These are phyloP conservation scores for Trichomonascaceae sp. DNA, from an alignment of 1,139 yeast species.

Conservation along the genomic window DNA sequence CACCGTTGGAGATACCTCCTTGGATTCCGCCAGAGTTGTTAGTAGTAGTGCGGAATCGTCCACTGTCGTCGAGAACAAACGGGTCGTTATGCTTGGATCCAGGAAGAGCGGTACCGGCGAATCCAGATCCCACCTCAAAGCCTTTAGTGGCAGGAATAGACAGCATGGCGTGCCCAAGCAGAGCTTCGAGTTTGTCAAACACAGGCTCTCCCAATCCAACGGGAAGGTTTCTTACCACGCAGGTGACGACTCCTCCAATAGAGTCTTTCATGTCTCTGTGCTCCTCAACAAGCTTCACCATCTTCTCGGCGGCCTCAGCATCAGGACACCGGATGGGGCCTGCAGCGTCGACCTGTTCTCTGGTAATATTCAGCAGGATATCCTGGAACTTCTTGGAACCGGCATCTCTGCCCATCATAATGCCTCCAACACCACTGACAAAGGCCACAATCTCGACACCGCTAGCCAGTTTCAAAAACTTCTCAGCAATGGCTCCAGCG, in stretches of 20 bases:
- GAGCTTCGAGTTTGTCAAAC: slow-evolving; percentile 90
- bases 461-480: slow-evolving; percentile 61
- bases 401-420: slow-evolving; percentile 65
- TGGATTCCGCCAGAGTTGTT: slow-evolving; percentile 96
- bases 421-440: slow-evolving; percentile 78
- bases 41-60: slow-evolving; percentile 67
- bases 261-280: slow-evolving; percentile 84
- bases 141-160: slow-evolving; percentile 97
- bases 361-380: slow-evolving; percentile 59
- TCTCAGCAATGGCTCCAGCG: slow-evolving; percentile 97
- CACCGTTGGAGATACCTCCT: slow-evolving; percentile 97
- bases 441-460: slow-evolving; percentile 93
- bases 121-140: slow-evolving; percentile 94
- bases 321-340: slow-evolving; percentile 96
- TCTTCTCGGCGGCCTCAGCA: slow-evolving; percentile 49
- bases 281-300: slow-evolving; percentile 79
- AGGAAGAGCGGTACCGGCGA: slow-evolving; percentile 75
- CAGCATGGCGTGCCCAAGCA: slow-evolving; percentile 93
- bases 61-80: slow-evolving; percentile 33
- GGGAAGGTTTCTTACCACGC: slow-evolving; percentile 90
- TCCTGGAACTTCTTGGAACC: slow-evolving; percentile 50
- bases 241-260: slow-evolving; percentile 95
- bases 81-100: slow-evolving; percentile 93
- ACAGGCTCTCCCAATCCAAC: slow-evolving; percentile 95
- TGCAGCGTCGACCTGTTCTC: slow-evolving; percentile 74